phyloP scores from a whole-genome alignment of 2,329 filamentous ascomycete genomes.

The Triangularia verruculosa region DNA sequence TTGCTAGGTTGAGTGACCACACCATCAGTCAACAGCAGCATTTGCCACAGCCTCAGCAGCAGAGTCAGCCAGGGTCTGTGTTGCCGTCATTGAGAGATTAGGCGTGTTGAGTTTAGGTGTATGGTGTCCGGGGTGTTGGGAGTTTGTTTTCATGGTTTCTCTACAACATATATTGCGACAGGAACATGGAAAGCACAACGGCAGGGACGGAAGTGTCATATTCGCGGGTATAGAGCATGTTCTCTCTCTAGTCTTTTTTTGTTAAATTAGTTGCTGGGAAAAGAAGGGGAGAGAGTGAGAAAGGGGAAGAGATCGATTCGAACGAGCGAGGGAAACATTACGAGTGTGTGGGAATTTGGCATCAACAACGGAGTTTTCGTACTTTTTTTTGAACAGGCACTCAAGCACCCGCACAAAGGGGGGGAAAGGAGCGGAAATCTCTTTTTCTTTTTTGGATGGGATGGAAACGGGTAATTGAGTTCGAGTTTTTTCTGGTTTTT shows the following conservation, averaged over 20 bases:
- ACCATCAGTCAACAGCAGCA: neutral
- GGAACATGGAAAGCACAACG: neutral
- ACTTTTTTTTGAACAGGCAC: neutral
- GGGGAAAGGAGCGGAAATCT: neutral
- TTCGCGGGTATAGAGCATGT: neutral
- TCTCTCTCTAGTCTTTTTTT: neutral
- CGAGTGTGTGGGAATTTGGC: neutral
- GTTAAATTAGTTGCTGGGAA: neutral
- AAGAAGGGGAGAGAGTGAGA: neutral
- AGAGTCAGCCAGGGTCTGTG: neutral
- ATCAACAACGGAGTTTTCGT: neutral
- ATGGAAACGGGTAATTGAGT: conserved; percentile 6
- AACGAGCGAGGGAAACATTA: neutral
- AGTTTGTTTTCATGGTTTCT: neutral
- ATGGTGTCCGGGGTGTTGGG: neutral
- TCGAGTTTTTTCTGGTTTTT: neutral
- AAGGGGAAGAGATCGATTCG: too few relatives aligned
- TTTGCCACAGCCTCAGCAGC: neutral
- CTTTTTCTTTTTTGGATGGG: conserved; percentile 2
- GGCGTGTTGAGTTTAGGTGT: neutral
- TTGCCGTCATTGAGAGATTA: neutral
- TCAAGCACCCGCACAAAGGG: neutral
- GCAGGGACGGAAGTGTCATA: neutral
- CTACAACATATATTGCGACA: neutral
- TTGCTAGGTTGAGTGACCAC: neutral